Base-by-base conservation (phyloP, 352 stramenopile genomes). In the Phytopythium chamaehyphon region DNA sequence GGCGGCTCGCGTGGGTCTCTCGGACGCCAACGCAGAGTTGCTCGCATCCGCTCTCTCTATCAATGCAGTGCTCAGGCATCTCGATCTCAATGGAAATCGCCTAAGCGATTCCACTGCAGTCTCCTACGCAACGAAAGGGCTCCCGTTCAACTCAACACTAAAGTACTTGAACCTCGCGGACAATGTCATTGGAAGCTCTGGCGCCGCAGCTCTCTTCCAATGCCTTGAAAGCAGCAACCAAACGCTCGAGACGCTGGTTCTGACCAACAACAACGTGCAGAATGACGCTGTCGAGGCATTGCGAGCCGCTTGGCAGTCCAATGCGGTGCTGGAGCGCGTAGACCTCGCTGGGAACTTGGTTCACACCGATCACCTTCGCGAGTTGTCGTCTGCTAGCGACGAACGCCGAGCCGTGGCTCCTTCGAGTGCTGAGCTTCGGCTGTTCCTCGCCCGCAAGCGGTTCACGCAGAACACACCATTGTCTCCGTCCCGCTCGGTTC, bases 341-440 rank as follows among this genome's bases (percentile, higher is more conserved):
- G 70, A 90, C 3, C 24, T 90, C 18, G 48, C 57, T 9, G 79
- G 79, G 0, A 90, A 90, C 47, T 47, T 90, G 19, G 66, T 88
- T 26, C 63, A 83, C 14, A n/a, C 36, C 14, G 55, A 76, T 12
- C 69, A 81, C 38, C 3, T 86, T 1, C 38, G 40, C 0, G 47
- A 65, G n/a, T 47, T 86, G 0, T 47, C 64, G 6, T 15, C 26
- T 2, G 66, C 65, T 18, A 22, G 55, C 7, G 45, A 60, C 19
- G 76, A 86, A 26, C 69, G 76, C 5, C 47, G 39, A 9, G 47
- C 55, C 46, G 47, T 64, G 11, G 19, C 40, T n/a, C 40, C 46
- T 7, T 26, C 61, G 0, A 78, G 75, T 36, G 51, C 63, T 3
- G 62, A 88, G 18, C 45, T 84, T 15, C 61, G 73, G 8, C 43